phyloP scores from a whole-genome alignment of 805 yeast species.

The Spathaspora sp. region DNA sequence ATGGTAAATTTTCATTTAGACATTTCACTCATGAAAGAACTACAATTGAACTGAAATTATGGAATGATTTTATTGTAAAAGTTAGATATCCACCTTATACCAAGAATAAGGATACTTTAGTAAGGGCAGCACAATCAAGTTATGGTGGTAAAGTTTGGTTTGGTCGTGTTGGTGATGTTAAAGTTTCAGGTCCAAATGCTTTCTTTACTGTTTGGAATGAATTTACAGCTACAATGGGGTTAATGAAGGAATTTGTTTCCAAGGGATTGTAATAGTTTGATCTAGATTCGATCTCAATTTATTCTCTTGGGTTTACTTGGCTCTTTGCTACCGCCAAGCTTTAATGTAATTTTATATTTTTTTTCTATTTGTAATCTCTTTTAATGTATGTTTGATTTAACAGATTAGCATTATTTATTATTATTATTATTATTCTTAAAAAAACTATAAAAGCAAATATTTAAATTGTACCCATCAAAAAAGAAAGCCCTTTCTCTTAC shows the following conservation, averaged over 20 bases:
- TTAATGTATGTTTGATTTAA: not conserved
- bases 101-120: slow-evolving; percentile 26
- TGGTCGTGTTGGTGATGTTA: slow-evolving; percentile 33
- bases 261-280: slow-evolving; percentile 1
- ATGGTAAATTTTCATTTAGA: slow-evolving; percentile 51
- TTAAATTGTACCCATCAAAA: not conserved
- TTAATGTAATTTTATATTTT: not conserved
- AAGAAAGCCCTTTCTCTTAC: slow-evolving; percentile 11
- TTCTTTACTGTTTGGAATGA: slow-evolving; percentile 30
- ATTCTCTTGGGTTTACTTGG: slow-evolving; percentile 5
- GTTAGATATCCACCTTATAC: slow-evolving; percentile 66
- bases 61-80: slow-evolving; percentile 57
- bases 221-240: slow-evolving; percentile 25
- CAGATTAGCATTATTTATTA: not conserved
- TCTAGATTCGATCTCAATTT: not conserved
- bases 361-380: not conserved
- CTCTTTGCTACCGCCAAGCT: not conserved
- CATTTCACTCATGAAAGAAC: slow-evolving; percentile 79
- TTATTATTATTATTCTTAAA: not conserved
- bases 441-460: not conserved
- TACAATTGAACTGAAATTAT: slow-evolving; percentile 57
- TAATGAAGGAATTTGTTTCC: slow-evolving; percentile 18
- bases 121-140: slow-evolving; percentile 23
- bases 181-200: slow-evolving; percentile 27
- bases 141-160: slow-evolving; percentile 38